Evolutionary conservation across 768 basidiomycete genomes (phyloP).

Genomic region (Lentinula sp.): DNA sequence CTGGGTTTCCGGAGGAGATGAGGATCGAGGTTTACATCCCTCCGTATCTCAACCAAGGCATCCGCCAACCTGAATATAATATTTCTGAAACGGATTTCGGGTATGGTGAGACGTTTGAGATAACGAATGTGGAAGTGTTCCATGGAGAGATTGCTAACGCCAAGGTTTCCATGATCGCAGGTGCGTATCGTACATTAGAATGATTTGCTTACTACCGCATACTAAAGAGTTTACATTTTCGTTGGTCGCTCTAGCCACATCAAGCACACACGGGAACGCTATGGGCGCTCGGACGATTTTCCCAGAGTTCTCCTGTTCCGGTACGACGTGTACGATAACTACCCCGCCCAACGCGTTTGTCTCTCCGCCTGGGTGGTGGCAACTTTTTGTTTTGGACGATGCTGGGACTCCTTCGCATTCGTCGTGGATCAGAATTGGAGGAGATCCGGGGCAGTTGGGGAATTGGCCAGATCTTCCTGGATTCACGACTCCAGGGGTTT

Average conservation of each 20-base stretch:
- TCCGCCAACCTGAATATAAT: conserved; percentile 55
- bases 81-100: conserved; percentile 58
- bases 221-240: background rate
- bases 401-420: conserved; percentile 68
- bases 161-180: conserved; percentile 60
- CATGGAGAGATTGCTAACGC: conserved; percentile 39
- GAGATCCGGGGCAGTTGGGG: conserved; percentile 63
- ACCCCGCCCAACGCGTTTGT: conserved; percentile 67
- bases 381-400: conserved; percentile 71
- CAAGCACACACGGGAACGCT: conserved; percentile 72
- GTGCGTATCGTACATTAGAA: conserved; percentile 24
- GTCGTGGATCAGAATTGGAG: conserved; percentile 72
- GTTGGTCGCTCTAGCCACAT: conserved; percentile 38
- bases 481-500: conserved; percentile 34
- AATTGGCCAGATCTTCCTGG: conserved; percentile 70
- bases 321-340: conserved; percentile 68
- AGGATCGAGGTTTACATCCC: conserved; percentile 84
- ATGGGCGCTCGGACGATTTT: conserved; percentile 73
- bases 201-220: background rate
- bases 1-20: conserved; percentile 69
- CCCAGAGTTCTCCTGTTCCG: conserved; percentile 64
- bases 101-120: conserved; percentile 46
- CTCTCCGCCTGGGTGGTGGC: conserved; percentile 73
- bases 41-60: conserved; percentile 68
- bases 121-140: conserved; percentile 40